Conservation (phyloP, 139 green algal species). For the Eudorina sp. region DNA sequence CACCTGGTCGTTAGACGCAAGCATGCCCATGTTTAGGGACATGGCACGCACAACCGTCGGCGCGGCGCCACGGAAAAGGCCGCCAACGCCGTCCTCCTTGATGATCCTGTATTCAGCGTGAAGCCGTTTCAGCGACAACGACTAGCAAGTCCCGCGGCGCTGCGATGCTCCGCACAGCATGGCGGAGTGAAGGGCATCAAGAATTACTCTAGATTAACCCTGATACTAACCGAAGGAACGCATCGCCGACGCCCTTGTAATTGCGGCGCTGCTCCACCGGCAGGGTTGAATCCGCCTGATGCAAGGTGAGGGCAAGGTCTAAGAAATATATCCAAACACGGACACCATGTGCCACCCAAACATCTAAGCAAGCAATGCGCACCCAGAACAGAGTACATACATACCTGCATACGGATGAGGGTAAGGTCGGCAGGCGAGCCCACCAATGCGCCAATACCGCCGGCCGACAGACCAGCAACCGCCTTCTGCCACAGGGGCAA, state of each 20-base stretch:
- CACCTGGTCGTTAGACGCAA: constrained; percentile 98
- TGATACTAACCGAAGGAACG: constrained; percentile 47
- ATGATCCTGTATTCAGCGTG: constrained; percentile 74
- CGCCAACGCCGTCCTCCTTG: constrained; percentile 84
- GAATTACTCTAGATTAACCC: too few relatives aligned
- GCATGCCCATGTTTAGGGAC: constrained; percentile 99
- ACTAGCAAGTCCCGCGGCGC: too few relatives aligned
- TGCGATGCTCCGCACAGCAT: too few relatives aligned
- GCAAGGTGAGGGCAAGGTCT: neutral
- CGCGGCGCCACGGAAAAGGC: constrained; percentile 92
- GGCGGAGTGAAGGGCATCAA: too few relatives aligned
- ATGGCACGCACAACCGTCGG: constrained; percentile 97
- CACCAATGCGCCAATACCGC: constrained; percentile 94
- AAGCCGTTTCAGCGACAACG: neutral
- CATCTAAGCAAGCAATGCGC: too few relatives aligned
- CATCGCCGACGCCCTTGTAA: constrained; percentile 83
- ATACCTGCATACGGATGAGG: constrained; percentile 96
- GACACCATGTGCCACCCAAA: too few relatives aligned
- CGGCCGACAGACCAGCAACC: constrained; percentile 88
- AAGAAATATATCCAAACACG: too few relatives aligned
- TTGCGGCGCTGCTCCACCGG: constrained; percentile 89
- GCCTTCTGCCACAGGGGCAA: constrained; percentile 92
- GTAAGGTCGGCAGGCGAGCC: constrained; percentile 97
- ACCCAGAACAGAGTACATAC: too few relatives aligned
- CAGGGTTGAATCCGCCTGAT: constrained; percentile 84